phyloP scores from a whole-genome alignment of 805 yeast genomes.

The Myxozyma geophila region DNA sequence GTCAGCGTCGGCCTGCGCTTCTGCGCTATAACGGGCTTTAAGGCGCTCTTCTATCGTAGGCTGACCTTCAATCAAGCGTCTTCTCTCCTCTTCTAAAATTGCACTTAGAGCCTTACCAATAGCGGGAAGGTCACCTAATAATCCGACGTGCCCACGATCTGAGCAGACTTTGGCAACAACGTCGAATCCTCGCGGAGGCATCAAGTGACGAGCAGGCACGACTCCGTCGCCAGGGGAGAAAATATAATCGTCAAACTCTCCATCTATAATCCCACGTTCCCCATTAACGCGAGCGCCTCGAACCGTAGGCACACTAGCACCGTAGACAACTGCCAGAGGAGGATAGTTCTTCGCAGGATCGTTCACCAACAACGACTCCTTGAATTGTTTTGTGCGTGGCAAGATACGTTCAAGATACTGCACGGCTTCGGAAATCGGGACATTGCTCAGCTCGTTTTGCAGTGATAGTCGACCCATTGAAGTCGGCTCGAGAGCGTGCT shows the following conservation, averaged over 20 bases:
- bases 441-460: background rate
- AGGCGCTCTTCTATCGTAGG: background rate
- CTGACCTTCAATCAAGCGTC: slow-evolving; percentile 4
- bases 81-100: slow-evolving; percentile 51
- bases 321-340: slow-evolving; percentile 81
- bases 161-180: slow-evolving; percentile 68
- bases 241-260: slow-evolving; percentile 73
- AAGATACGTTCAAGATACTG: slow-evolving; percentile 68
- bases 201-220: slow-evolving; percentile 76
- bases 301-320: slow-evolving; percentile 82
- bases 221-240: slow-evolving; percentile 96
- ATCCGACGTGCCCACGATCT: slow-evolving; percentile 74
- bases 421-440: slow-evolving; percentile 56
- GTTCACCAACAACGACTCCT: slow-evolving; percentile 59
- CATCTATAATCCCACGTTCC: slow-evolving; percentile 64
- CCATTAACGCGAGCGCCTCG: slow-evolving; percentile 74
- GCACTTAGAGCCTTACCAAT: slow-evolving; percentile 74
- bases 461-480: slow-evolving; percentile 2
- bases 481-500: slow-evolving; percentile 4
- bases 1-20: background rate
- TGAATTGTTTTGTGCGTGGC: slow-evolving; percentile 60
- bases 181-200: slow-evolving; percentile 82
- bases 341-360: slow-evolving; percentile 62
- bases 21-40: background rate
- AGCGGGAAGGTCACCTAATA: slow-evolving; percentile 72